phyloP scores from a whole-genome alignment of 2,329 filamentous ascomycete species.

The Neonectria ditissima region DNA sequence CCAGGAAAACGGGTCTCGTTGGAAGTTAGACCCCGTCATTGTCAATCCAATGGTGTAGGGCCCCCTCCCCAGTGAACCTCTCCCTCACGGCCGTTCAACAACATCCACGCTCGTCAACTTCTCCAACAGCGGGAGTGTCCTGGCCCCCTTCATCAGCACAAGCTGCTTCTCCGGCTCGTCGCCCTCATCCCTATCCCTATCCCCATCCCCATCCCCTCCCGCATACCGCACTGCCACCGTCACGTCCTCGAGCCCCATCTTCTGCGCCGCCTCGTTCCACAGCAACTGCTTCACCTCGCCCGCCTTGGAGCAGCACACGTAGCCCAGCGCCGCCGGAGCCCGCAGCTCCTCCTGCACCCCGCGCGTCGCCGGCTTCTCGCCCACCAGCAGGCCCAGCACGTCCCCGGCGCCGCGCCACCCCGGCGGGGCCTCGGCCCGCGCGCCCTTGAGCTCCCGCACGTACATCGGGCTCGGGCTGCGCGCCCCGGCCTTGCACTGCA shows the following conservation, averaged over 20 bases:
- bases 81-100: background rate
- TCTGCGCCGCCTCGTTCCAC: constrained; percentile 76
- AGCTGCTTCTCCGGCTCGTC: constrained; percentile 53
- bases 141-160: constrained; percentile 65
- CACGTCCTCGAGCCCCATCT: constrained; percentile 71
- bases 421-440: constrained; percentile 77
- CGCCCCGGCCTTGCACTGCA: constrained; percentile 77
- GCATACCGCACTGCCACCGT: constrained; percentile 62
- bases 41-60: too few species aligned
- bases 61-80: too few species aligned
- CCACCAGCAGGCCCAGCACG: constrained; percentile 78
- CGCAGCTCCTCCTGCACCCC: constrained; percentile 80
- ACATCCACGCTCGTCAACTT: background rate
- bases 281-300: constrained; percentile 75
- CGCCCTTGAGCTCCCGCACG: constrained; percentile 83
- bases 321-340: constrained; percentile 78
- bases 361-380: constrained; percentile 77
- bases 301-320: constrained; percentile 68
- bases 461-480: constrained; percentile 67
- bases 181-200: background rate
- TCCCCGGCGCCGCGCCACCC: constrained; percentile 74
- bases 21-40: too few species aligned
- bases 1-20: too few species aligned
- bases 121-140: constrained; percentile 47
- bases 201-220: constrained; percentile 20